Percentiles rank a stretch among this genome's conserved stretches.
Conservation (phyloP, 2,329 filamentous ascomycete species). For the Phoma herbarum region DNA sequence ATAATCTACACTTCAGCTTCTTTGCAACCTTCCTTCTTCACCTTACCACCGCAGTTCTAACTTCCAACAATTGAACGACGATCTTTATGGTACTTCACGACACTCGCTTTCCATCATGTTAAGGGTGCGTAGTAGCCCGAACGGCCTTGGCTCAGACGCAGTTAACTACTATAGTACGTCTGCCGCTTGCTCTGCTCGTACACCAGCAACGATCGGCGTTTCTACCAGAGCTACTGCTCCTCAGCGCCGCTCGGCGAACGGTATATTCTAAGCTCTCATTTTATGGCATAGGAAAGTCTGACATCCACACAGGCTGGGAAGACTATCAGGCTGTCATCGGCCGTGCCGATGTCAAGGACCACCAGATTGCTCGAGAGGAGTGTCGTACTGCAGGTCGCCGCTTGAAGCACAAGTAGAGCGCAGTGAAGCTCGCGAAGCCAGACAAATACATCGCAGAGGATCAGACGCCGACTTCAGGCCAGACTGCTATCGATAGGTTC, state of each 20-base stretch:
- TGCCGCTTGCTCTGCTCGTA: not conserved
- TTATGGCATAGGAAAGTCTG: not conserved
- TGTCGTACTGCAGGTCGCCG: not conserved
- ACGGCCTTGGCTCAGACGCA: not conserved
- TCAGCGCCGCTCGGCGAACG: not conserved
- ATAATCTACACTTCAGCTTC: not conserved
- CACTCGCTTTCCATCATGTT: not conserved
- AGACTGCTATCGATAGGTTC: not conserved
- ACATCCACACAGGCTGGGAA: not conserved
- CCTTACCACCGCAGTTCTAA: not conserved
- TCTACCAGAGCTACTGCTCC: not conserved
- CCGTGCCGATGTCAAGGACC: not conserved
- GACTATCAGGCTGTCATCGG: not conserved
- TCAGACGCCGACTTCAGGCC: not conserved
- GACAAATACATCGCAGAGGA: not conserved
- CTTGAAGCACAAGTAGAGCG: conserved; percentile 7
- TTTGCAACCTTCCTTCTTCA: not conserved
- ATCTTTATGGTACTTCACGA: not conserved
- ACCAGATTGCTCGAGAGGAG: not conserved
- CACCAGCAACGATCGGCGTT: not conserved
- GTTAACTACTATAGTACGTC: not conserved
- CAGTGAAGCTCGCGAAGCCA: not conserved
- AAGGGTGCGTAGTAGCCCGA: not conserved
- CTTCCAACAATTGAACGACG: not conserved
- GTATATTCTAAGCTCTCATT: not conserved